These are phyloP conservation scores for Gnomoniopsis sp. DNA, from an alignment of 2,329 filamentous ascomycete genomes.

Conservation along the genomic window DNA sequence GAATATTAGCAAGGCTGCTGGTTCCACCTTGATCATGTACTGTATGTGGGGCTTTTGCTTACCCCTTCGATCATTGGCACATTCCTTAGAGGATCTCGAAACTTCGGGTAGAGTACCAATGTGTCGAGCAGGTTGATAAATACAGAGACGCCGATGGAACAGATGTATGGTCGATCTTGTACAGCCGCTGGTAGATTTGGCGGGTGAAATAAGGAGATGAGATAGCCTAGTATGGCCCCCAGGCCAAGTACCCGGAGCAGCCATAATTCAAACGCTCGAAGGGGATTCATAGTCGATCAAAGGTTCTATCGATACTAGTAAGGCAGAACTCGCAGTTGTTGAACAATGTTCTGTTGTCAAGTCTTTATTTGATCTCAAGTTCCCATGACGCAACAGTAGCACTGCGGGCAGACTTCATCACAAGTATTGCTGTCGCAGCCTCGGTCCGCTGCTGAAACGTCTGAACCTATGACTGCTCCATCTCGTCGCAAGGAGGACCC, in stretches of 20 bases:
- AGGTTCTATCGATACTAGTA: not conserved
- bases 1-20: not conserved
- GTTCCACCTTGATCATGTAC: not conserved
- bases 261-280: not conserved
- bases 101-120: constrained; percentile 2
- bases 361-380: constrained; percentile 3
- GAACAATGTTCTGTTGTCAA: not conserved
- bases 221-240: constrained; percentile 7
- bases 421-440: not conserved
- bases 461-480: not conserved
- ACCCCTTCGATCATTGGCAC: not conserved
- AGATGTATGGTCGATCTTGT: not conserved
- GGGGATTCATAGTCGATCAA: constrained; percentile 5
- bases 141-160: not conserved
- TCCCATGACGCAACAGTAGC: not conserved
- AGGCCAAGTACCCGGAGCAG: constrained; percentile 6
- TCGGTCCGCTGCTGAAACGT: constrained; percentile 11
- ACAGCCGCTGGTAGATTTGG: not conserved
- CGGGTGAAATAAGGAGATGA: constrained; percentile 1
- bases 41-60: not conserved
- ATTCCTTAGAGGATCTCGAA: constrained; percentile 6
- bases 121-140: not conserved
- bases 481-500: constrained; percentile 4
- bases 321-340: not conserved
- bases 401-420: not conserved